Percentiles rank a stretch among this genome's conserved stretches.
Conservation (phyloP, 2,329 filamentous ascomycete genomes). For the Colletotrichum chrysophilum region DNA sequence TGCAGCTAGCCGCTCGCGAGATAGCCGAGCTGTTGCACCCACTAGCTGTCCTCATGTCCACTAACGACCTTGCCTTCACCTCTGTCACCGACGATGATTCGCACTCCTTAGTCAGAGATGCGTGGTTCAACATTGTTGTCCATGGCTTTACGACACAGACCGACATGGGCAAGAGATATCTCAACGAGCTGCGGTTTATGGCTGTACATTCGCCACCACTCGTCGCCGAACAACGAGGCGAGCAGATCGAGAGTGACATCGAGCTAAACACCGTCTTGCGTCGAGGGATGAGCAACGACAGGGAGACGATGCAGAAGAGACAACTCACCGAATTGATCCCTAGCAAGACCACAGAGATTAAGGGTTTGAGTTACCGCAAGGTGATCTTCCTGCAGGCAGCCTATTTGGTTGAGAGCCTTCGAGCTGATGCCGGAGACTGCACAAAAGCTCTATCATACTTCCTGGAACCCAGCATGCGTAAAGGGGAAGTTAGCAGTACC, state of each 20-base stretch:
- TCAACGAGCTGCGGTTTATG: conserved; percentile 80
- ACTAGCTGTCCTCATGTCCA: conserved; percentile 82
- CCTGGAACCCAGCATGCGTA: conserved; percentile 84
- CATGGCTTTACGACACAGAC: conserved; percentile 86
- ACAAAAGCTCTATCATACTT: conserved; percentile 92
- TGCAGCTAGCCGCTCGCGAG: conserved; percentile 82
- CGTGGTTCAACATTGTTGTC: conserved; percentile 97
- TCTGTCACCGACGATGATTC: conserved; percentile 68
- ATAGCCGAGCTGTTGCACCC: conserved; percentile 89
- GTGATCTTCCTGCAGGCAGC: conserved; percentile 91
- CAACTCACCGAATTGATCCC: conserved; percentile 77
- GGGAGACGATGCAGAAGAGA: conserved; percentile 81
- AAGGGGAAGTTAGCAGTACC: conserved; percentile 64
- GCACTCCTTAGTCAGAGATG: conserved; percentile 79
- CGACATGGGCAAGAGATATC: conserved; percentile 72
- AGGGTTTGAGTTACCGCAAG: conserved; percentile 84
- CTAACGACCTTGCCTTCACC: conserved; percentile 59
- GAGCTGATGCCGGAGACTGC: conserved; percentile 87
- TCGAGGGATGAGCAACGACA: conserved; percentile 81
- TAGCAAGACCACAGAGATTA: conserved; percentile 78
- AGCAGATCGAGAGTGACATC: conserved; percentile 93
- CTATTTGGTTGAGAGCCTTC: conserved; percentile 85
- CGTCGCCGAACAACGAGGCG: conserved; percentile 85
- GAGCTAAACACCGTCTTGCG: conserved; percentile 94
- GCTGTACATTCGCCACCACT: conserved; percentile 87